phyloP scores from a whole-genome alignment of 495 filamentous ascomycete species.

The Penicillium steckii region DNA sequence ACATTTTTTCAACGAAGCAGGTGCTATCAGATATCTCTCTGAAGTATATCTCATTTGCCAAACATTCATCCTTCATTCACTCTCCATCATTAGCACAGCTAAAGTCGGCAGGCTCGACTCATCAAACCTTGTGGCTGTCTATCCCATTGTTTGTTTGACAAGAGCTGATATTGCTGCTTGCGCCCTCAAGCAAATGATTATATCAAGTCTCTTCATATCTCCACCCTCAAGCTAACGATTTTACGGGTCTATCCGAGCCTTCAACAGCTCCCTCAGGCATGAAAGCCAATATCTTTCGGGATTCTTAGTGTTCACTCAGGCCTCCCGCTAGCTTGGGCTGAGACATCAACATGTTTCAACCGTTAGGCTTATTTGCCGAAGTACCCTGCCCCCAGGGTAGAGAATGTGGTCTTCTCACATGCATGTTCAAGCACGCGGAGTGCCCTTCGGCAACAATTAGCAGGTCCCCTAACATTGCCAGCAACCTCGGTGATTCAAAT shows the following conservation, averaged over 20 bases:
- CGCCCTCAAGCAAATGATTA: not conserved
- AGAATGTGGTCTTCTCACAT: slow-evolving; percentile 53
- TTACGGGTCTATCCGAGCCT: not conserved
- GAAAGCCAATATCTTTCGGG: not conserved
- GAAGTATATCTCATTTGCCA: not conserved
- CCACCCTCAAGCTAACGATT: not conserved
- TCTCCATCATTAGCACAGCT: not conserved
- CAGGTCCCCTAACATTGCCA: not conserved
- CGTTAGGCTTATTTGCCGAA: slow-evolving; percentile 62
- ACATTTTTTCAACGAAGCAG: not conserved
- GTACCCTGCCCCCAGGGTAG: slow-evolving; percentile 64
- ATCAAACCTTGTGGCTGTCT: too few relatives aligned
- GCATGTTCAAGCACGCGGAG: slow-evolving; percentile 57
- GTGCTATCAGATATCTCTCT: not conserved
- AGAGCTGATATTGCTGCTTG: not conserved
- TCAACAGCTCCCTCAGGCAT: not conserved
- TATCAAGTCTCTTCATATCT: too few relatives aligned
- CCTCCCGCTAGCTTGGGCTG: not conserved
- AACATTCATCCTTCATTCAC: not conserved
- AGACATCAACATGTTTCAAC: slow-evolving; percentile 58
- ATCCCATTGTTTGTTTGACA: not conserved
- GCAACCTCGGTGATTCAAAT: not conserved
- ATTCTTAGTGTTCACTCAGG: not conserved
- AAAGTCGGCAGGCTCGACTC: not conserved
- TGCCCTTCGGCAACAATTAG: not conserved